Evolutionary conservation across 75 land plant genomes (phyloP).

Genomic region (Adiantum capillusveneris): DNA sequence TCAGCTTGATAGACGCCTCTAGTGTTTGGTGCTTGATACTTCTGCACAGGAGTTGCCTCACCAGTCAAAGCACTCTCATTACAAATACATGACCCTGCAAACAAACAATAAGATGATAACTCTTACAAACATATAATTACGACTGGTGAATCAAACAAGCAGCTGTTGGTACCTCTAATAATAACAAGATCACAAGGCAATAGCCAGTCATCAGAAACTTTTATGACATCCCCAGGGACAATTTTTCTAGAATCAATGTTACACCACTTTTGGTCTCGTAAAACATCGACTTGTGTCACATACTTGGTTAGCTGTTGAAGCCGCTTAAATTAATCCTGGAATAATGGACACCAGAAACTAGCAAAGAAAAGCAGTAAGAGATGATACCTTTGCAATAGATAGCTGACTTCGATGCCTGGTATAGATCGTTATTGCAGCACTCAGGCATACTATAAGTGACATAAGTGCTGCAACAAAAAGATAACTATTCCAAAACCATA

Average conservation of each 20-base stretch:
- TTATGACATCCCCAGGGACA: conserved; percentile 36
- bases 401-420: conserved; percentile 30
- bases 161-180: conserved; percentile 16
- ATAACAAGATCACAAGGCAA: conserved; percentile 35
- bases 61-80: conserved; percentile 40
- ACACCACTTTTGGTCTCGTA: conserved; percentile 20
- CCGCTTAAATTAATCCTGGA: background rate
- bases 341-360: background rate
- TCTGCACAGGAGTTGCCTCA: conserved; percentile 33
- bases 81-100: conserved; percentile 29
- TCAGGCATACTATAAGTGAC: conserved; percentile 28
- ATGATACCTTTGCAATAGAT: conserved; percentile 34
- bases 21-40: conserved; percentile 22
- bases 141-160: conserved; percentile 6
- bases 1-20: conserved; percentile 12
- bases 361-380: background rate
- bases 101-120: background rate
- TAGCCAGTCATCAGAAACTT: conserved; percentile 24
- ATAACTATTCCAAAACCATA: conserved; percentile 41
- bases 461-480: conserved; percentile 42
- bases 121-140: background rate
- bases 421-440: conserved; percentile 37
- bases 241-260: conserved; percentile 17
- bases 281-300: conserved; percentile 23
- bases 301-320: conserved; percentile 22